Evolutionary conservation across 805 yeast species (phyloP), one percentile per base, ranked within the genome.

Genomic region (Pichia exigua): DNA sequence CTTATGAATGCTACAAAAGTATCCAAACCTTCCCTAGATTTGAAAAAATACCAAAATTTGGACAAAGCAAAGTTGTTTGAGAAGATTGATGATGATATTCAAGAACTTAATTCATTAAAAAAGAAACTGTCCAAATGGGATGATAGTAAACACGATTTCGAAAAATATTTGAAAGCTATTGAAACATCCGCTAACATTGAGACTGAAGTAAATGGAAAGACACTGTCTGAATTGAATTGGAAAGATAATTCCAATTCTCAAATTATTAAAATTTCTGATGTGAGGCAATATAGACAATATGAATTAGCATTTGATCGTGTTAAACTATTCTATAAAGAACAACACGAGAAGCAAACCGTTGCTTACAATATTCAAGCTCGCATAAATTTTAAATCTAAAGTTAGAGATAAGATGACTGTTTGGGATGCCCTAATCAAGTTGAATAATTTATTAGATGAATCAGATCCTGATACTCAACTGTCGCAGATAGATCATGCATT

Each of bases 401-500:
- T 77, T 10, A 64, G 89, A 58, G 89, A 85, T 48, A 70, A 75
- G 48, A 81, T 83, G 85, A 71, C 85, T 0, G 74, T 83, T 8
- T 83, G 90, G 90, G 87, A 81, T 52, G 89, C 87, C 0, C 63
- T 83, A 17, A 77, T 78, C 50, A 78, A 77, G 54, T 67, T 83
- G 40, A 83, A 83, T 60, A 76, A 78, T 56, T 66, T 83, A 20
- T 71, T 83, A 24, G 90, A 83, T 62, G 88, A 83, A 48, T 77
- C 84, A 48, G 90, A 83, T 62, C 90, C 90, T 0, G 90, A 83
- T 62, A 83, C 88, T 0, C 87, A 83, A 60, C 68, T 83, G 22
- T 81, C 87, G 0, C 89, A 83, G 59, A 83, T 83, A 48, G 88
- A 83, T 57, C 90, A 83, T 63, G 88, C 88, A 2, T 61, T 83